These are phyloP conservation scores for Echites panduratus DNA, from an alignment of 257 asterid species.

Conservation along the genomic window DNA sequence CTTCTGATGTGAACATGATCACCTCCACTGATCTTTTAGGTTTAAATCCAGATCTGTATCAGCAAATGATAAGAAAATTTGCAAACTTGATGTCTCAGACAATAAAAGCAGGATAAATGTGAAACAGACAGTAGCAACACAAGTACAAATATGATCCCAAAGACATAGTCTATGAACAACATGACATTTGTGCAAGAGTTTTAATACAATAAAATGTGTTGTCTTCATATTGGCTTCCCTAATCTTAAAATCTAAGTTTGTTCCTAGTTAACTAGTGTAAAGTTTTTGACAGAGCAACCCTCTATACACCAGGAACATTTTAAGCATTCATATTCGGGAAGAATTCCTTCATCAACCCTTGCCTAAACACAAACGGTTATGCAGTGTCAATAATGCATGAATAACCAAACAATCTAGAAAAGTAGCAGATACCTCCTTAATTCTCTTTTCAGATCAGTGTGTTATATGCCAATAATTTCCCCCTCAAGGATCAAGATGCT, in stretches of 20 bases:
- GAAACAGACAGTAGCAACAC: not conserved
- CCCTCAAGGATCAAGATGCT: not conserved
- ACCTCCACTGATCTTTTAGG: conserved; percentile 90
- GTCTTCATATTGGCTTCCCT: not conserved
- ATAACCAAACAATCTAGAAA: not conserved
- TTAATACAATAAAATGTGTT: not conserved
- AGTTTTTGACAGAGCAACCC: not conserved
- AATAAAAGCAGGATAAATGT: not conserved
- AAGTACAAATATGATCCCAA: not conserved
- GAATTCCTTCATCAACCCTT: not conserved
- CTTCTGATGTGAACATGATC: conserved; percentile 97
- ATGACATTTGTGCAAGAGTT: not conserved
- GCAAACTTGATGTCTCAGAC: not conserved
- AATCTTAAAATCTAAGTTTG: not conserved
- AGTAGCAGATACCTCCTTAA: not conserved
- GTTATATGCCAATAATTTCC: not conserved
- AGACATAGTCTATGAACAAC: not conserved
- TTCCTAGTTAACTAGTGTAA: not conserved
- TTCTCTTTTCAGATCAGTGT: not conserved
- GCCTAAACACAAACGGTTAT: not conserved
- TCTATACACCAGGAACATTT: not conserved
- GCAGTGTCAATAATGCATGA: not conserved
- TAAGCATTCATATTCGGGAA: not conserved
- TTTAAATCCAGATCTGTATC: conserved; percentile 67
- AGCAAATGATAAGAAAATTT: conserved; percentile 7